Percentiles rank a stretch among this genome's conserved stretches.
These are phyloP conservation scores for Coemansia sp. DNA, from an alignment of 192 early-diverging fungal genomes.

Conservation along the genomic window DNA sequence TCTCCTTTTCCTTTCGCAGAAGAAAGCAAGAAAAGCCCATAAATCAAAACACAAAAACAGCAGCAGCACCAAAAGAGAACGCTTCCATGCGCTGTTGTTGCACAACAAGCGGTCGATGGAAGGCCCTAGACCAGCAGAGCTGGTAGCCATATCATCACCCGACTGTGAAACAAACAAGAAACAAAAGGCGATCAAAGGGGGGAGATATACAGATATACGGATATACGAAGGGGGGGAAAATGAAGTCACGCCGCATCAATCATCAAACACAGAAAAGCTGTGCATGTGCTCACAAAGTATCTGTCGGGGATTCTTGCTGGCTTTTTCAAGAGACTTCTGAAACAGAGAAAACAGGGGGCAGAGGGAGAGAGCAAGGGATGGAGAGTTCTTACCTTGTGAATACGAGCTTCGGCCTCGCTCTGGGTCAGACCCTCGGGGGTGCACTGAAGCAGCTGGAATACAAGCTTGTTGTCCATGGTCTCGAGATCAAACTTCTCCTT, in stretches of 20 bases:
- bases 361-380: too few species aligned
- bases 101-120: too few species aligned
- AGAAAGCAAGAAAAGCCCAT: too few species aligned
- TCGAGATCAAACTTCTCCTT: constrained; percentile 79
- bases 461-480: constrained; percentile 73
- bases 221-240: not conserved
- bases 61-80: too few species aligned
- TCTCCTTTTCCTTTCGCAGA: too few species aligned
- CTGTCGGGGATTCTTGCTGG: not conserved
- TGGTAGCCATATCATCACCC: too few species aligned
- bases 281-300: not conserved
- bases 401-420: constrained; percentile 61
- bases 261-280: not conserved
- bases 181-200: not conserved
- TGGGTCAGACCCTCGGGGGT: constrained; percentile 63
- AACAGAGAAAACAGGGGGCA: constrained; percentile 1
- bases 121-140: too few species aligned
- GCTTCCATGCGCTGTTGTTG: too few species aligned
- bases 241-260: constrained; percentile 5
- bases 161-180: not conserved
- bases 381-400: constrained; percentile 62
- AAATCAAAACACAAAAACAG: too few species aligned
- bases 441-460: constrained; percentile 69
- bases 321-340: not conserved
- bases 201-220: not conserved